Evolutionary conservation across 805 yeast genomes (phyloP), one percentile per base, ranked within the genome.

Genomic region (Huiozyma sinensis): DNA sequence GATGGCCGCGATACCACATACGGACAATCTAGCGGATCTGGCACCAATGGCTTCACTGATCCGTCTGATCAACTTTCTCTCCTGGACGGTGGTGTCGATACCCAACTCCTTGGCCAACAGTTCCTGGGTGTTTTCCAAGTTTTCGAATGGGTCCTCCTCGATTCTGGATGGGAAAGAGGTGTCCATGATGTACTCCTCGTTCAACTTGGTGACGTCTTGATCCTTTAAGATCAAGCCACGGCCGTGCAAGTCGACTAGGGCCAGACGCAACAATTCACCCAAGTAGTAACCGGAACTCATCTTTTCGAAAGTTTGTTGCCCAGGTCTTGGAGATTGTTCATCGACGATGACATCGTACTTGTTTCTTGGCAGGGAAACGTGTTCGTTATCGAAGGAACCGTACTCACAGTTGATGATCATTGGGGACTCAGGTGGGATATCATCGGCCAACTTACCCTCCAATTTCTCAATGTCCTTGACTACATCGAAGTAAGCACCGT

Each of bases 341-440:
- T 89, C 97, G 52, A 89, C 80, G 51, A 70, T 73, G 44, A 79
- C 60, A 64, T 89, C 97, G 64, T 79, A 89, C 63, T 81, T 81
- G 52, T 95, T 88, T 68, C 95, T 78, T 60, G 97, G 97, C 54
- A 89, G 74, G 30, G 79, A 76, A 7, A 55, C 46, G 60, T 82
- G 94, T 66, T 86, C 95, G 62, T 87, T 89, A 65, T 90, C 97
- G 61, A 89, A 89, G 5, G 96, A 90, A 58, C 97, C 97, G 69
- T 89, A 89, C 70, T 89, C 97, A 72, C 96, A 88, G 72, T 89
- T 89, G 65, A 89, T 89, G 43, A 95, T 95, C 94, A 89, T 88
- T 48, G 81, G 78, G 33, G 83, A 72, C 41, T 75, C 75, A 6
- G 59, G 65, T 34, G 75, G 60, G 52, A 87, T 73, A 60, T 86